Evolutionary conservation across 2,329 filamentous ascomycete species (phyloP), one percentile per base, ranked within the genome.

Genomic region (Graphilbum sp.): DNA sequence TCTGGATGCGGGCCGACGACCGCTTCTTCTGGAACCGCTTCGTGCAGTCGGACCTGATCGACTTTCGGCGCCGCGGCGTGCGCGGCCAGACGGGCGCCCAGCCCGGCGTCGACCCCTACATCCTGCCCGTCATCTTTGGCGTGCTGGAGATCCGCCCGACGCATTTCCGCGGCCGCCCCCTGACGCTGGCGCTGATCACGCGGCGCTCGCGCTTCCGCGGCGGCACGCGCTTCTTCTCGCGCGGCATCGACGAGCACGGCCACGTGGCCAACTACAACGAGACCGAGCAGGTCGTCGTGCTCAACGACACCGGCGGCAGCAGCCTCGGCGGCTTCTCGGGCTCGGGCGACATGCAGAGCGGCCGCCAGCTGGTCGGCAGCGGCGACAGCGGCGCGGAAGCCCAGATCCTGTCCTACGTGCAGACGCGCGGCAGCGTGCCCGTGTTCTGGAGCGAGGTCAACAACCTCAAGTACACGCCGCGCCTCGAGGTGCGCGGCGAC

Each of bases 191-290:
- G 29, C 70, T 98, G 36, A 88, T 96, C 50, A 93, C 88, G 20
- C 72, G 90, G 44, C 75, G 90, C 49, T 94, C 87, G 18, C 73
- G 92, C 47, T 78, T 90, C 57, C 75, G 88, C 44, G 87, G 79
- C 27, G 90, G 90, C 33, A 96, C 90, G 15, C 70, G 92, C 53
- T 96, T 95, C 61, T 90, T 98, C 55, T 92, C 90, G 2, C 77
- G 90, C 46, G 90, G 90, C 37, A 75, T 96, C 34, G 88, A 98
- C 53, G 87, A 94, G 46, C 69, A 90, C 44, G 90, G 90, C 19
- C 76, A 96, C 55, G 90, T 90, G n/a, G 85, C 90, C 47, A 98
- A 98, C 57, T 98, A 88, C 68, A 98, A 98, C 54, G 90, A 98
- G 65, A 96, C 90, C 0, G 90, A 98, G 55, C 90, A 98, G 55